A percentile compares a stretch with the other conserved stretches of the same genome.
phyloP scores from a whole-genome alignment of 1,139 yeast species.

The Geotrichum candidum region DNA sequence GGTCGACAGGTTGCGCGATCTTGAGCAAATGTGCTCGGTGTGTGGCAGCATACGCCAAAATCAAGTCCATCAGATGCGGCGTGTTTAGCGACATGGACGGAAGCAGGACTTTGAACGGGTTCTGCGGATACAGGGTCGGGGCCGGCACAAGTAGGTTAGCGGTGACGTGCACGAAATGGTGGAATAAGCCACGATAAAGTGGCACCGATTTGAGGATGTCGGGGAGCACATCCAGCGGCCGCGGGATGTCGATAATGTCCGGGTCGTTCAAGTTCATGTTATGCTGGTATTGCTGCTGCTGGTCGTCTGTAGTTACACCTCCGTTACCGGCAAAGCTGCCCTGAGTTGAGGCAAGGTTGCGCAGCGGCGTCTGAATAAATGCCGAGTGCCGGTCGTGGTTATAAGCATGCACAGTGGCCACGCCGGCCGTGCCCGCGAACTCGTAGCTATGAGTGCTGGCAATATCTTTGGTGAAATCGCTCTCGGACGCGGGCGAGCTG shows the following conservation, averaged over 20 bases:
- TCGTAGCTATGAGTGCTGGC: not conserved
- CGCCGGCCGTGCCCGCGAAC: not conserved
- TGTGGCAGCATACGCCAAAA: slow-evolving; percentile 63
- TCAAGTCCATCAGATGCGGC: slow-evolving; percentile 48
- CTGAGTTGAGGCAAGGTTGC: slow-evolving; percentile 10
- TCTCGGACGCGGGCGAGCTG: not conserved
- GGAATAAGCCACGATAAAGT: slow-evolving; percentile 53
- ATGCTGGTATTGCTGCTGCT: not conserved
- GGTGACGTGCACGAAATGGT: slow-evolving; percentile 60
- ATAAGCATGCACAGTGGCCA: not conserved
- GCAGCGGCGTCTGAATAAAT: slow-evolving; percentile 21
- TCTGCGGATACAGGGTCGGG: slow-evolving; percentile 51
- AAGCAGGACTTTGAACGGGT: slow-evolving; percentile 60
- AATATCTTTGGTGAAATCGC: not conserved
- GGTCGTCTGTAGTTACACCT: not conserved
- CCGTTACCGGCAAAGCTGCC: not conserved
- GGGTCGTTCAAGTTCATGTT: not conserved
- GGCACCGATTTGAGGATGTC: slow-evolving; percentile 54
- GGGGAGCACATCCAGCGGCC: slow-evolving; percentile 51
- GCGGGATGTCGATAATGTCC: slow-evolving; percentile 39
- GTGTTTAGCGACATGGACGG: slow-evolving; percentile 68
- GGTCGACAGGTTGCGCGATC: slow-evolving; percentile 40
- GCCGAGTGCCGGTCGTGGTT: slow-evolving; percentile 8
- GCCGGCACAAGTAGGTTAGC: slow-evolving; percentile 64
- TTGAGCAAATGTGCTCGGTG: slow-evolving; percentile 37